A percentile compares a stretch with the other conserved stretches of the same genome.
These are phyloP conservation scores for Hypomontagnella submonticulosa DNA, from an alignment of 495 filamentous ascomycete species.

Conservation along the genomic window DNA sequence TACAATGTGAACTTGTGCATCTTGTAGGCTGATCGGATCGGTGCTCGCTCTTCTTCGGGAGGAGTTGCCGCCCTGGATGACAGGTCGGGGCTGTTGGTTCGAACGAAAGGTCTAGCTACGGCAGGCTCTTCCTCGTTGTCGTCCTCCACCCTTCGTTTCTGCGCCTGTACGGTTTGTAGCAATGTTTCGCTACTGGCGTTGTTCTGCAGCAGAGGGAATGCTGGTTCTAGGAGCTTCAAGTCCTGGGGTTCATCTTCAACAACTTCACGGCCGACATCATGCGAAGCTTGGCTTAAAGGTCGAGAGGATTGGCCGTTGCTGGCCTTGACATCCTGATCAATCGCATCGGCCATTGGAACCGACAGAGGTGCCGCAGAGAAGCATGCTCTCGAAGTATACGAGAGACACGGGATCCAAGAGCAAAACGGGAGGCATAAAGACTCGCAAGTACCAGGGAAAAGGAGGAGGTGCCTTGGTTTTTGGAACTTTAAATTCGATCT, in stretches of 20 bases:
- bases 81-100: conserved; percentile 68
- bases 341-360: conserved; percentile 36
- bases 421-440: neutral
- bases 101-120: conserved; percentile 70
- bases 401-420: neutral
- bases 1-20: conserved; percentile 98
- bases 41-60: conserved; percentile 64
- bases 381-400: conserved; percentile 22
- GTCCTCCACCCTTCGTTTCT: conserved; percentile 57
- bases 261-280: conserved; percentile 13
- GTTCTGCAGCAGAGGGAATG: conserved; percentile 58
- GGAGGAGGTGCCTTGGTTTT: no score
- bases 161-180: conserved; percentile 42
- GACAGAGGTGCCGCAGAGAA: neutral
- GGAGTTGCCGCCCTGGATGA: conserved; percentile 46
- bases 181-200: conserved; percentile 52
- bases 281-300: conserved; percentile 15
- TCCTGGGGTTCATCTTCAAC: conserved; percentile 14
- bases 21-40: conserved; percentile 77
- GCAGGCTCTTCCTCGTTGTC: conserved; percentile 74
- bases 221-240: conserved; percentile 33
- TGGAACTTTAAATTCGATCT: no score
- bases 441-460: neutral
- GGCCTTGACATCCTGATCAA: conserved; percentile 32
- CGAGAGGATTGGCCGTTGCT: conserved; percentile 35